Evolutionary conservation across 208 protist species (phyloP).

Genomic region (Acanthamoeba sp.): DNA sequence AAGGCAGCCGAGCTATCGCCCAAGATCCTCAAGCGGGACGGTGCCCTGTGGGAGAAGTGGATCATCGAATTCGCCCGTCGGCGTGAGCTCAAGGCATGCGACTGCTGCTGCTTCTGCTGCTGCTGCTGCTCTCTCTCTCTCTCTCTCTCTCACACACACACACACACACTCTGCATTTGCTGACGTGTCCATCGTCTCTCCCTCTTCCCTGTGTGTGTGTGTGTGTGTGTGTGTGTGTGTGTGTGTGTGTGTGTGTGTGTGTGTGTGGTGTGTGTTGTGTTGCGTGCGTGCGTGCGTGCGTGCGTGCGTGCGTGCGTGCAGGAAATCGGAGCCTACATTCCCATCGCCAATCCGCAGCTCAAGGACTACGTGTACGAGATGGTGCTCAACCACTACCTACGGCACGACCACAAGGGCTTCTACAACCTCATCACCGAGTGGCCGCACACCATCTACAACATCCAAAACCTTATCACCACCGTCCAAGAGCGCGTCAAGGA

Average conservation of each 20-base stretch:
- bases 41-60: conserved; percentile 89
- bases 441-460: conserved; percentile 86
- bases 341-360: conserved; percentile 83
- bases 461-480: conserved; percentile 81
- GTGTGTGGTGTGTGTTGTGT: too few species aligned
- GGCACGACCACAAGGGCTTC: conserved; percentile 34
- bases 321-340: conserved; percentile 87
- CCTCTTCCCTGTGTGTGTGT: too few species aligned
- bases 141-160: too few species aligned
- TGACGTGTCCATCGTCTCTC: too few species aligned
- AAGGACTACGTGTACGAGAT: conserved; percentile 83
- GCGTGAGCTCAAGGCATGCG: conserved; percentile 77
- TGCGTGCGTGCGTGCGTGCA: background rate
- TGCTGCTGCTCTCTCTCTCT: too few species aligned
- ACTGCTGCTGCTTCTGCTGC: too few species aligned
- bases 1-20: conserved; percentile 85
- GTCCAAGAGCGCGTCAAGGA: conserved; percentile 75
- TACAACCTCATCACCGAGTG: conserved; percentile 79
- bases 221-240: too few species aligned
- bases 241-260: too few species aligned
- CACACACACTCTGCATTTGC: too few species aligned
- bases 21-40: conserved; percentile 80
- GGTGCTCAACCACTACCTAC: conserved; percentile 79
- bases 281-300: too few species aligned
- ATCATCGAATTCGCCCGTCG: conserved; percentile 83